Evolutionary conservation across 371 early-diverging fungal genomes (phyloP).

Genomic region (Apophysomyces variabilis): DNA sequence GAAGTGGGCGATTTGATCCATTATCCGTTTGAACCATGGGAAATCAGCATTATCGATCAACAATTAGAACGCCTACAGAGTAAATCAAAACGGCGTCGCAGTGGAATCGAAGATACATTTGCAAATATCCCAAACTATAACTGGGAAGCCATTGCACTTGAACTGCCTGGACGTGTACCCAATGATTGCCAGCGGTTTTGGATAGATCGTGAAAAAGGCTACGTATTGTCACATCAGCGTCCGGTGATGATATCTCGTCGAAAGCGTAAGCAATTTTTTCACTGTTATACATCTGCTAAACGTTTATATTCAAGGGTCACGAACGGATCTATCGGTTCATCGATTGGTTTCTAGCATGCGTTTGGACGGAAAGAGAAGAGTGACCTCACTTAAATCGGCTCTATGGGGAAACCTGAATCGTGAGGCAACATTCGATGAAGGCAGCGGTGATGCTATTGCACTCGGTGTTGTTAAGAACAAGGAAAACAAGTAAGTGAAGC

Average conservation of each 20-base stretch:
- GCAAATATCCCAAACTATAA: slow-evolving; percentile 1
- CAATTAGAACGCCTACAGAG: background rate
- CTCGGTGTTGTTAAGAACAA: slow-evolving; percentile 21
- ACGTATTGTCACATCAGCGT: slow-evolving; percentile 4
- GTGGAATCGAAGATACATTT: background rate
- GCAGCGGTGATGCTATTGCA: slow-evolving; percentile 46
- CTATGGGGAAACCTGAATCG: slow-evolving; percentile 27
- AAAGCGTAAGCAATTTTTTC: slow-evolving; percentile 17
- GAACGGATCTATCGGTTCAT: background rate
- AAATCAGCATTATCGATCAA: slow-evolving; percentile 1
- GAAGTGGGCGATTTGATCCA: slow-evolving; percentile 38
- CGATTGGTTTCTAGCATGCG: slow-evolving; percentile 7
- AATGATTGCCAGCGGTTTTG: slow-evolving; percentile 37
- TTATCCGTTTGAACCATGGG: slow-evolving; percentile 36
- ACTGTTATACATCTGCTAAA: background rate
- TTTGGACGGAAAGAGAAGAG: slow-evolving; percentile 11
- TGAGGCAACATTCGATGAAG: slow-evolving; percentile 31
- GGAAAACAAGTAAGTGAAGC: slow-evolving; percentile 13
- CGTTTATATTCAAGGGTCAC: background rate
- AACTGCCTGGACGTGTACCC: slow-evolving; percentile 34
- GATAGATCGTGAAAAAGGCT: slow-evolving; percentile 18
- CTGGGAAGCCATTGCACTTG: slow-evolving; percentile 29
- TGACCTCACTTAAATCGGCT: background rate
- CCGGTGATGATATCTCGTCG: slow-evolving; percentile 26
- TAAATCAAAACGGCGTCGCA: background rate